Evolutionary conservation across 2,329 filamentous ascomycete genomes (phyloP).

Genomic region (Lachnellula hyalina): DNA sequence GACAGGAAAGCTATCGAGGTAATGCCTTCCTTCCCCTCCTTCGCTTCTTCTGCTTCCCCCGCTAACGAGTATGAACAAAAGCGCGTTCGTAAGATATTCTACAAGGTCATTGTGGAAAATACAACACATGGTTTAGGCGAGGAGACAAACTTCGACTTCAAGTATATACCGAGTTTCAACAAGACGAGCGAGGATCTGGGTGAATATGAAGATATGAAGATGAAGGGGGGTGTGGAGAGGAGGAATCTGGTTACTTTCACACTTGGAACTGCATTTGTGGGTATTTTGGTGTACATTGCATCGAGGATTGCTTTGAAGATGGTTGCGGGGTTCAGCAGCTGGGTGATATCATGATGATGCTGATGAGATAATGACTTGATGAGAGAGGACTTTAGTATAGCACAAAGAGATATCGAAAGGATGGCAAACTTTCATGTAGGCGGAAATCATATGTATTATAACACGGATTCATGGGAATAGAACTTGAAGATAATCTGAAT

Average conservation of each 20-base stretch:
- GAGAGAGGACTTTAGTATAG: too few species aligned
- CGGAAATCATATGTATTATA: too few species aligned
- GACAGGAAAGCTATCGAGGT: conserved; percentile 47
- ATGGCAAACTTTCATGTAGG: too few species aligned
- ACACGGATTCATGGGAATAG: too few species aligned
- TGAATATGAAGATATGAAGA: conserved; percentile 25
- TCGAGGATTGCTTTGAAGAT: conserved; percentile 6
- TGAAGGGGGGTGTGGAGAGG: conserved; percentile 37
- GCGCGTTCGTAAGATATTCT: conserved; percentile 39
- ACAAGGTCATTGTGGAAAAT: conserved; percentile 56
- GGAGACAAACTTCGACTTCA: conserved; percentile 63
- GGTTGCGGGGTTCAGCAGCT: background rate
- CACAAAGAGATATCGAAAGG: too few species aligned
- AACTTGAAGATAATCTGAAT: too few species aligned
- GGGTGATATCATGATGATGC: background rate
- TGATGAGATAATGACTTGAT: too few species aligned
- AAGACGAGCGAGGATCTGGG: conserved; percentile 32
- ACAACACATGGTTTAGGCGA: conserved; percentile 56
- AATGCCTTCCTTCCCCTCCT: conserved; percentile 10
- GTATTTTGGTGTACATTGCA: conserved; percentile 26
- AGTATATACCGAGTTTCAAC: conserved; percentile 57
- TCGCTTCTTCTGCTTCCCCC: background rate
- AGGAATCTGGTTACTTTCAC: conserved; percentile 43
- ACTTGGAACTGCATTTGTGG: conserved; percentile 32
- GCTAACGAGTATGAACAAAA: background rate